Base-by-base conservation (phyloP, 225 moss, liverwort and hornwort genomes). In the Climacium dendroides region DNA sequence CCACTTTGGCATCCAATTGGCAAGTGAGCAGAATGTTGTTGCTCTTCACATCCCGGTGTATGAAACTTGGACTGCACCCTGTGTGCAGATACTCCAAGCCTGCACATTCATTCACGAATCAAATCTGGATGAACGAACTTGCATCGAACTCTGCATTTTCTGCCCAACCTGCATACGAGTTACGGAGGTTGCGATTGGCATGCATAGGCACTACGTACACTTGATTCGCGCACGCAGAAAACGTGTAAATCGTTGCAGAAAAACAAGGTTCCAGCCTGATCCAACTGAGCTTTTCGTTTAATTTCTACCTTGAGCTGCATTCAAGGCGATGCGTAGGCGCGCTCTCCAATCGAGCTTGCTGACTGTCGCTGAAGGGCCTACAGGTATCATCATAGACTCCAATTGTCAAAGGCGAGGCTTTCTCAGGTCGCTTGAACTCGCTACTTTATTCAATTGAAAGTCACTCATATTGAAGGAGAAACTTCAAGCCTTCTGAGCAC, bases 281-380 rank as follows among this genome's bases (percentile, higher is more conserved):
- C 64, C 37, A 10, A 29, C 13, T 13, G 52, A 37, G 15, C 18
- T 13, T 48, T n/a, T 47, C 12, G 41, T 17, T 78, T 34, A 12
- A 54, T 15, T n/a, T n/a, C 35, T 89, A 95, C 95, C 95, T 94
- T 94, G 94, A 24, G 95, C 91, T 81, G 95, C 91, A 83, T 95
- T 91, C 50, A 95, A 53, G 82, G 86, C 92, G 35, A 95, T 89
- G 41, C 65, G 76, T 34, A 95, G 91, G 82, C 95, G 92, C 28
- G 65, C 86, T 32, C 81, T 86, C 92, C 94, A 95, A 80, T 92
- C 90, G 23, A 94, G 72, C 71, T 53, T 85, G 35, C 32, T 32
- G 39, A 16, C 37, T 16, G 17, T 54, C 53, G 11, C 25, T 64
- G 81, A 32, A 41, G 29, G 41, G 81, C 87, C 87, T 87, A 45